Evolutionary conservation across 2,329 filamentous ascomycete species (phyloP).

Genomic region (Pseudogymnoascus sp.): DNA sequence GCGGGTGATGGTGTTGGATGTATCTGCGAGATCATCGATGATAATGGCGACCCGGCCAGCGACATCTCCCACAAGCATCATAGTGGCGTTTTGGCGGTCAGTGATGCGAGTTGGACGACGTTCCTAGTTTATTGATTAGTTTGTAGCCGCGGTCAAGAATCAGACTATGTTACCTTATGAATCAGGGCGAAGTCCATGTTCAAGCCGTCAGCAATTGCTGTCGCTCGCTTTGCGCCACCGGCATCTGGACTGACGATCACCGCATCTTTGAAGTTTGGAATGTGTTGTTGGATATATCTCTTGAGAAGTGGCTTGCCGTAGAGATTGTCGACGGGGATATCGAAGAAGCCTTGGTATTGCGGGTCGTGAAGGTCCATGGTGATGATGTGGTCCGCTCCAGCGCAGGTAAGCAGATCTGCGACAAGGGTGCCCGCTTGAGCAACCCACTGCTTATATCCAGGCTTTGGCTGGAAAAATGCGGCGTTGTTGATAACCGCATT

Average conservation of each 20-base stretch:
- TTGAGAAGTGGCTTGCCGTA: slow-evolving; percentile 73
- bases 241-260: slow-evolving; percentile 96
- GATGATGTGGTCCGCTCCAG: slow-evolving; percentile 92
- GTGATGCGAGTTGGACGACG: slow-evolving; percentile 80
- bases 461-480: slow-evolving; percentile 66
- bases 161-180: slow-evolving; percentile 65
- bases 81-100: slow-evolving; percentile 83
- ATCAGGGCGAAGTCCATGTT: slow-evolving; percentile 96
- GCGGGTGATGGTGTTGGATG: slow-evolving; percentile 91
- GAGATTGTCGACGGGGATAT: slow-evolving; percentile 96
- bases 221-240: slow-evolving; percentile 91
- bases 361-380: slow-evolving; percentile 96
- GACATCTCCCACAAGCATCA: slow-evolving; percentile 92
- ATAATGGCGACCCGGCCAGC: slow-evolving; percentile 75
- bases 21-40: slow-evolving; percentile 90
- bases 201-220: slow-evolving; percentile 85
- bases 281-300: slow-evolving; percentile 67
- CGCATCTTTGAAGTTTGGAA: slow-evolving; percentile 68
- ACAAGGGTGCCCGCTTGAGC: slow-evolving; percentile 93
- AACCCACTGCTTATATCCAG: slow-evolving; percentile 97
- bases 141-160: slow-evolving; percentile 23
- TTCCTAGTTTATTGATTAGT: slow-evolving; percentile 49
- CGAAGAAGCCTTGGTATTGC: slow-evolving; percentile 98
- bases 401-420: slow-evolving; percentile 87
- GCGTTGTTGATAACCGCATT: slow-evolving; percentile 39